Base-by-base conservation (phyloP, 495 filamentous ascomycete genomes). In the Penicillium waksmanii region DNA sequence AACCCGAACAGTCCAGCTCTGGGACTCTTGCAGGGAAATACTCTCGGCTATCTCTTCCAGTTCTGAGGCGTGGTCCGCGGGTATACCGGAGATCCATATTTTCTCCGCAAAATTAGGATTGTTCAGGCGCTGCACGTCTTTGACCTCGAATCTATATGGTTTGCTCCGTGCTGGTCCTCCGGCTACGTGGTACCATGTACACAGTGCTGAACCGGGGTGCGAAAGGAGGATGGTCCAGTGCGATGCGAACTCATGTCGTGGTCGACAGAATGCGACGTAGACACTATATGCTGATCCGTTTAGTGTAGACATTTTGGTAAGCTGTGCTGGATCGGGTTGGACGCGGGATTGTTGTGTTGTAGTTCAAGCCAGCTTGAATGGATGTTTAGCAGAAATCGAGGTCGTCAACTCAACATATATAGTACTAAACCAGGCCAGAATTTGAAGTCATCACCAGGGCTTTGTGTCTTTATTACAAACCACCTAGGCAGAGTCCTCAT, bases 101-200 rank as follows among this genome's bases (percentile, higher is more conserved):
- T 46, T 46, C 21, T 46, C 42, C 3, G n/a, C 4, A 21, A 46
- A 23, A 10, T 19, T 7, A 50, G 19, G 23, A 27, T 19, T 50
- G 44, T 56, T 43, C 31, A 56, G 44, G n/a, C 33, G 17, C 31
- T 56, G 25, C 5, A n/a, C 34, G 5, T 42, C 55, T 38, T 56
- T 27, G 5, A 56, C 25, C 34, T 38, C 44, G 17, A 33, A 31
- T 36, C n/a, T 18, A 12, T 56, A 56, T 17, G n/a, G 25, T 13
- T 5, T 13, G 7, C 27, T 6, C 15, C 33, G 11, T 8, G 43
- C n/a, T 17, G 44, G 55, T 9, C 44, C 44, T 48, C 55, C 44
- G 3, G 44, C 31, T 21, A 49, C 55, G 25, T 56, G 55, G 17
- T 56, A 56, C 55, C 55, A 56, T 25, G 55, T 56, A 27, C 55